Base-by-base conservation (phyloP, 2,329 filamentous ascomycete genomes). In the Metarhizium anisopliae region DNA sequence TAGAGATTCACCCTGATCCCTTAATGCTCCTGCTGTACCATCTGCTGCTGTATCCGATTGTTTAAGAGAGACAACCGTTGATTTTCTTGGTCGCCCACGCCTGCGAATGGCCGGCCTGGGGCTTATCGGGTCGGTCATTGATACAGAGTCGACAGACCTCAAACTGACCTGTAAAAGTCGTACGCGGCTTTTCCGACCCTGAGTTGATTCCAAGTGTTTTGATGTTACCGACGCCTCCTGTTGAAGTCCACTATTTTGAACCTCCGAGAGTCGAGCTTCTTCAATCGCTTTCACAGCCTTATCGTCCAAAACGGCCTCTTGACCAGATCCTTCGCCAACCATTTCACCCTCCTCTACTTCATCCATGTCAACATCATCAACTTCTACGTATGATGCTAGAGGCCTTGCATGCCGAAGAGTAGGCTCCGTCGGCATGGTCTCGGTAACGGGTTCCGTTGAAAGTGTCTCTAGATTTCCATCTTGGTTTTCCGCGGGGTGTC, bases 351-450 rank as follows among this genome's bases (percentile, higher is more conserved):
- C 29, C 42, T 30, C 47, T 10, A 29, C 67, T 25, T 72, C 68
- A 20, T 72, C 72, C 8, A 64, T 55, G 6, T 73, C 70, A 40
- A 59, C 40, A 47, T 80, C 74, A 35, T 77, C 77, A 1, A 71
- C 64, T 51, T 81, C 78, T 2, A 75, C 67, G 54, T 82, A 83
- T 1, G 79, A 80, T 35, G 72, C 60, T 60, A 67, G 74, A 6
- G 80, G 79, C 59, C 76, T 79, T 8, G 80, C 77, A 58, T 81
- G 78, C 25, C 80, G 73, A 20, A 82, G 68, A 11, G 70, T 67
- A 25, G 78, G 78, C 36, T 77, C 70, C 18, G 81, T 75, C 2
- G 73, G 38, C 6, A 18, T n/a, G 7, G n/a, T 43, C 49, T 57
- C 62, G 50, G n/a, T 58, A 35, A 20, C 47, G n/a, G 54, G 51